Conservation (phyloP, 2,329 filamentous ascomycete species). For the Trichothecium sympodiale region DNA sequence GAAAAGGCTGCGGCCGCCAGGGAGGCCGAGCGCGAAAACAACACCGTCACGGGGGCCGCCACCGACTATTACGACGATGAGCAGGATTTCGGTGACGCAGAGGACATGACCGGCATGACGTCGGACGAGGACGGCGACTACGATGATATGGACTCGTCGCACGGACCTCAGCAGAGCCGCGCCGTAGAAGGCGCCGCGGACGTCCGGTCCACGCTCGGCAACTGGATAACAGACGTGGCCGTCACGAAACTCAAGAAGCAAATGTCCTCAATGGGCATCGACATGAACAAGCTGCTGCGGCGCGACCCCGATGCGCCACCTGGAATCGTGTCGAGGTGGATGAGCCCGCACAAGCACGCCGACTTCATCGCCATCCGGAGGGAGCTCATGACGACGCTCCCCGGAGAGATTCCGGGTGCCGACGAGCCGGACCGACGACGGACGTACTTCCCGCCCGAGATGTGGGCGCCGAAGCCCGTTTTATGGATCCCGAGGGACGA, state of each 20-base stretch:
- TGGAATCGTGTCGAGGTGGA: constrained; percentile 54
- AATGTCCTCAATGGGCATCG: constrained; percentile 11
- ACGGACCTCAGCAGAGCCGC: constrained; percentile 14
- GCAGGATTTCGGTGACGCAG: constrained; percentile 21
- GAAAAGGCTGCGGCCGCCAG: constrained; percentile 35
- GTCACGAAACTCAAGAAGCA: constrained; percentile 18
- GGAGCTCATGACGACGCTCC: constrained; percentile 44
- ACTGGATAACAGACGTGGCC: constrained; percentile 24
- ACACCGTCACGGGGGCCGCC: constrained; percentile 16
- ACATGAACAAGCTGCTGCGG: constrained; percentile 13
- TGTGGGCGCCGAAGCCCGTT: constrained; percentile 51
- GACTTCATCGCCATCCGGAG: constrained; percentile 68
- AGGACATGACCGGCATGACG: constrained; percentile 18
- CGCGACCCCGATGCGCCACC: constrained; percentile 17
- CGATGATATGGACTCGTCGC: constrained; percentile 7
- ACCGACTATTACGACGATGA: constrained; percentile 23
- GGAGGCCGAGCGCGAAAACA: constrained; percentile 11
- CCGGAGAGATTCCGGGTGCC: constrained; percentile 42
- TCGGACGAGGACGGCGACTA: constrained; percentile 13
- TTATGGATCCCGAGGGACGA: constrained; percentile 80
- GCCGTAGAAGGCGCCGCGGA: constrained; percentile 23
- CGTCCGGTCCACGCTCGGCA: constrained; percentile 17
- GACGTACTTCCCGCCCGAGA: constrained; percentile 56
- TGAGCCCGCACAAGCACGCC: constrained; percentile 67
- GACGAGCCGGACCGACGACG: constrained; percentile 39